Evolutionary conservation across 163 green algal genomes (phyloP), one percentile per base, ranked within the genome.

Genomic region (Chlamydomonas reinhardtii): DNA sequence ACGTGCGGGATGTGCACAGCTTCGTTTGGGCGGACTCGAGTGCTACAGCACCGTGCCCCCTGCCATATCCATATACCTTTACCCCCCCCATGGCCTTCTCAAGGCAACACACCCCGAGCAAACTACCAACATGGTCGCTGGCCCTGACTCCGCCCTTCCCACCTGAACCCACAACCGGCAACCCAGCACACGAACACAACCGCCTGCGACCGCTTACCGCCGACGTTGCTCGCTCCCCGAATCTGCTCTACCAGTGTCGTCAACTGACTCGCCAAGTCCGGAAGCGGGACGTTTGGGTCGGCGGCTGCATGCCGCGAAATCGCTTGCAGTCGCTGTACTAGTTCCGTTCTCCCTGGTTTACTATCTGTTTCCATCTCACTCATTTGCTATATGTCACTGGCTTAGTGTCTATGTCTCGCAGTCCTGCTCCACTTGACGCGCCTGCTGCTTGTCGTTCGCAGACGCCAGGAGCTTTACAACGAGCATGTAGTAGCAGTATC

Each of bases 281-380:
- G 27, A 39, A 84, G 65, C 19, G 76, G 12, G 11, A 75, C 22
- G 15, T 20, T 25, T 5, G 59, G 29, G 31, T 84, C 65, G 39
- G 76, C 76, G 5, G 76, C 37, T 22, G 76, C 76, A 32, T 52
- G 39, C 29, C 69, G 37, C 0, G 76, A 32, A 31, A 84, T 66
- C 11, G 39, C 64, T 31, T 84, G 76, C 64, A 84, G 65, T 16
- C 19, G 76, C 29, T 68, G 64, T 29, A 84, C 2, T 35, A 84
- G 76, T n/a, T 75, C 35, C 76, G 76, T 9, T 3, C 76, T 56
- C 5, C 48, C 48, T 22, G 48, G 48, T 17, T 56, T 56, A 19
- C 6, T 56, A 56, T 56, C 48, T 22, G 48, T 56, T 56, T 56
- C 48, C 48, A 56, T 56, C 11, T 9, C 48, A 56, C 48, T 56